Percentiles rank a stretch among this genome's conserved stretches.
phyloP scores from a whole-genome alignment of 164 flowering plant genomes.

The Pachysandra terminalis region DNA sequence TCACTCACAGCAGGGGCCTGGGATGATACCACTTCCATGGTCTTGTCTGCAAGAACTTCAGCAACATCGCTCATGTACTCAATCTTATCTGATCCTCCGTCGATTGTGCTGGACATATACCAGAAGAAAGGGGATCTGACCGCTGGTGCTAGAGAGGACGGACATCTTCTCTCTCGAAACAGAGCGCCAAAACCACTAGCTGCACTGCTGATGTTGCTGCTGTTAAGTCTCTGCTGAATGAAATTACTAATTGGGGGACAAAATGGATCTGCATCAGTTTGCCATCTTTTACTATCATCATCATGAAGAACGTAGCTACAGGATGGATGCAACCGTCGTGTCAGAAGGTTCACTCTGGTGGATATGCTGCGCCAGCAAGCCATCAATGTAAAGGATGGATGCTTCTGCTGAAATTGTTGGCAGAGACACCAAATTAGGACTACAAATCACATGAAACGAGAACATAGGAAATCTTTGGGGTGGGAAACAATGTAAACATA shows the following conservation, averaged over 20 bases:
- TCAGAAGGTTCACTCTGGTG: conserved; percentile 31
- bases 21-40: conserved; percentile 37
- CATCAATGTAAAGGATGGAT: conserved; percentile 25
- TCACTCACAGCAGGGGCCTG: conserved; percentile 64
- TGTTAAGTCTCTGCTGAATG: conserved; percentile 16
- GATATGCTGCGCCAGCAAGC: conserved; percentile 50
- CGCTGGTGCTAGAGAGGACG: conserved; percentile 9
- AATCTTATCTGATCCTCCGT: conserved; percentile 45
- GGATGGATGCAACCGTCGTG: conserved; percentile 39
- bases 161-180: conserved; percentile 20
- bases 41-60: conserved; percentile 42
- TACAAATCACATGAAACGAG: too few relatives aligned
- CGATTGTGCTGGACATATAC: conserved; percentile 54
- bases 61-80: conserved; percentile 50
- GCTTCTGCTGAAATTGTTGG: too few relatives aligned
- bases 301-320: conserved; percentile 34
- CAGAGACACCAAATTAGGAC: too few relatives aligned
- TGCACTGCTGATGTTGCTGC: conserved; percentile 13
- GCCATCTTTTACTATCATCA: conserved; percentile 25
- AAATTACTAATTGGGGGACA: conserved; percentile 8
- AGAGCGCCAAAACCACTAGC: conserved; percentile 24
- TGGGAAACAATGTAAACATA: too few relatives aligned
- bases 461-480: too few relatives aligned
- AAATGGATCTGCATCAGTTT: conserved; percentile 13
- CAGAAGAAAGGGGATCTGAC: conserved; percentile 27